Percentiles rank a stretch among this genome's conserved stretches.
phyloP scores from a whole-genome alignment of 208 protist genomes.

The Leishmania guyanensis region DNA sequence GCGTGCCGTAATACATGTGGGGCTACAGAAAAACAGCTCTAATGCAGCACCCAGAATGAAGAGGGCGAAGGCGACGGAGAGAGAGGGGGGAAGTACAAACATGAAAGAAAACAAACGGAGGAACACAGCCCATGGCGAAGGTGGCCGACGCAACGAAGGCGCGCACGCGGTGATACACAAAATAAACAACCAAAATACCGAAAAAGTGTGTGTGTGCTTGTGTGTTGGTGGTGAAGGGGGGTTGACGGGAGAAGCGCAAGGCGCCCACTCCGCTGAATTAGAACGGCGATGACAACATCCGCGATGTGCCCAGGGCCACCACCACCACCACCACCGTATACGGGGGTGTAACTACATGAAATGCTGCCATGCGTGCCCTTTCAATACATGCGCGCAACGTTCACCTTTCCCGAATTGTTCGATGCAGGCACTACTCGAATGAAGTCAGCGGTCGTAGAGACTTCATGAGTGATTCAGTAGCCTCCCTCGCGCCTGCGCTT shows the following conservation, averaged over 20 bases:
- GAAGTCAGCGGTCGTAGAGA: conserved; percentile 42
- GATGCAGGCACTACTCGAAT: conserved; percentile 23
- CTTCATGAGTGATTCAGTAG: background rate
- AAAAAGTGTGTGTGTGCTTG: background rate
- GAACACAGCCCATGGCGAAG: background rate
- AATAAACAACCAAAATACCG: background rate
- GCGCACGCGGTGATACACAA: background rate
- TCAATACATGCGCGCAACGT: background rate
- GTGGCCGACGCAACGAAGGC: background rate
- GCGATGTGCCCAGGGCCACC: background rate
- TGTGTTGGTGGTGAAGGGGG: background rate
- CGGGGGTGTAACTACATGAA: background rate
- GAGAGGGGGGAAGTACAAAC: background rate
- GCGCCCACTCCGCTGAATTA: background rate
- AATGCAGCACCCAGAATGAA: background rate
- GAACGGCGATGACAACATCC: background rate
- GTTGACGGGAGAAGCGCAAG: background rate
- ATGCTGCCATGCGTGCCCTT: background rate
- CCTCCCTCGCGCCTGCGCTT: background rate
- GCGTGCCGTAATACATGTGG: background rate
- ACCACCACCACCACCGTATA: background rate
- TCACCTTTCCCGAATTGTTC: background rate
- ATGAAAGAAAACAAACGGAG: background rate
- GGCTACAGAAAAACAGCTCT: background rate
- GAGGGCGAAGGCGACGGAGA: background rate